phyloP scores from a whole-genome alignment of 768 basidiomycete genomes.

The Nidularia sp. region DNA sequence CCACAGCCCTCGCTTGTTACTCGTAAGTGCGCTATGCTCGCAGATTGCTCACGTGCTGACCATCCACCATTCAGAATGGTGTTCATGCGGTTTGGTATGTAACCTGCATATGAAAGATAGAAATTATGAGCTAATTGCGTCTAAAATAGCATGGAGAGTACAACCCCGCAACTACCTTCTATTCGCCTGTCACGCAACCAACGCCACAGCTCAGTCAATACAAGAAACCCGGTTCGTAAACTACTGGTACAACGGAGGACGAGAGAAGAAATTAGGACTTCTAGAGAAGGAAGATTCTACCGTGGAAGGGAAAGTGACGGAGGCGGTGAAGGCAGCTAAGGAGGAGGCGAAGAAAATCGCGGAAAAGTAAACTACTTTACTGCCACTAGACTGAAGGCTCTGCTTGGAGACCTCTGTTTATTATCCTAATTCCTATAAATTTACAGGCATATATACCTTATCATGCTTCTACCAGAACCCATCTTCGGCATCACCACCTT shows the following conservation, averaged over 20 bases:
- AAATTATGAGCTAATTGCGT: too few relatives aligned
- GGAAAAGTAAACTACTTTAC: slow-evolving; percentile 13
- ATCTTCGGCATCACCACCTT: slow-evolving; percentile 68
- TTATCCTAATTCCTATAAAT: slow-evolving; percentile 8
- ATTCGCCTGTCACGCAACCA: slow-evolving; percentile 92
- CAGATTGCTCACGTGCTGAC: slow-evolving; percentile 4
- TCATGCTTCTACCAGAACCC: slow-evolving; percentile 63
- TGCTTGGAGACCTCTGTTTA: too few relatives aligned
- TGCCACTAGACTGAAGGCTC: slow-evolving; percentile 5
- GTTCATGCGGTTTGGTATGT: slow-evolving; percentile 92
- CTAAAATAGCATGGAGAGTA: slow-evolving; percentile 86
- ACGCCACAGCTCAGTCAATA: slow-evolving; percentile 78
- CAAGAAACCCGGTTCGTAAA: slow-evolving; percentile 85
- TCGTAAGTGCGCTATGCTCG: slow-evolving; percentile 63
- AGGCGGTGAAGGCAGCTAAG: slow-evolving; percentile 43
- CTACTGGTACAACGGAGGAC: slow-evolving; percentile 89
- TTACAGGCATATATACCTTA: slow-evolving; percentile 13
- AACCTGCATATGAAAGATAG: too few relatives aligned
- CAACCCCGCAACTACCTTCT: slow-evolving; percentile 95
- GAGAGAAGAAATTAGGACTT: slow-evolving; percentile 61
- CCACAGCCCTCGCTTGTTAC: slow-evolving; percentile 82
- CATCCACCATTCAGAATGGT: slow-evolving; percentile 44
- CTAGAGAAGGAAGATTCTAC: slow-evolving; percentile 14
- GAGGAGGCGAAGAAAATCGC: slow-evolving; percentile 34
- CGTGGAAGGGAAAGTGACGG: slow-evolving; percentile 38